Conservation (phyloP, 2,329 filamentous ascomycete species). For the Colletotrichum destructivum region DNA sequence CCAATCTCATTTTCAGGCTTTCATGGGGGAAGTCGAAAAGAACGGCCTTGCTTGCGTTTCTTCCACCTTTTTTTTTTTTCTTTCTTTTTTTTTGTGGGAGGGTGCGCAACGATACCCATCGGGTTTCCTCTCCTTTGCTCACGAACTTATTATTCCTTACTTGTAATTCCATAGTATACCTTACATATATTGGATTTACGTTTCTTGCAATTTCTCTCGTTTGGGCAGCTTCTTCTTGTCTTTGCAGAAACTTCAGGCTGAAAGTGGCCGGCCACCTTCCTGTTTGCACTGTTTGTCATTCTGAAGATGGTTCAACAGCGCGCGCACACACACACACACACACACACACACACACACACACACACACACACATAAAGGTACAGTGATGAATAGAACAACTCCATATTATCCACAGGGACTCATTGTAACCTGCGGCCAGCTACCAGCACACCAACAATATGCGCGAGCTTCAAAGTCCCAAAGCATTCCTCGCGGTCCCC, state of each 20-base stretch:
- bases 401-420: too few species aligned
- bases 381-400: too few species aligned
- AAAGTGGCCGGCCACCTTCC: too few species aligned
- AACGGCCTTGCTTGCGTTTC: background rate
- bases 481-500: background rate
- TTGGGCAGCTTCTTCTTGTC: background rate
- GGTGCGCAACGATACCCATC: conserved; percentile 40
- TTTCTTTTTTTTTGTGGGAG: too few species aligned
- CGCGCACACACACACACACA: too few species aligned
- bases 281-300: too few species aligned
- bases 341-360: too few species aligned
- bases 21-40: conserved; percentile 27
- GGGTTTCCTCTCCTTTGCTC: conserved; percentile 12
- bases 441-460: background rate
- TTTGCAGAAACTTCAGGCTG: background rate
- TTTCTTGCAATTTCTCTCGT: background rate
- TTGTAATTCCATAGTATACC: background rate
- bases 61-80: conserved; percentile 9
- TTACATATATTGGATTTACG: background rate
- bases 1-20: conserved; percentile 2
- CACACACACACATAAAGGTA: too few species aligned
- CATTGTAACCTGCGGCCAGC: background rate
- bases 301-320: too few species aligned
- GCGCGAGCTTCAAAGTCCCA: background rate
- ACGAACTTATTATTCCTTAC: conserved; percentile 1